phyloP scores from a whole-genome alignment of 805 yeast species.

The Monosporozyma aquatica region DNA sequence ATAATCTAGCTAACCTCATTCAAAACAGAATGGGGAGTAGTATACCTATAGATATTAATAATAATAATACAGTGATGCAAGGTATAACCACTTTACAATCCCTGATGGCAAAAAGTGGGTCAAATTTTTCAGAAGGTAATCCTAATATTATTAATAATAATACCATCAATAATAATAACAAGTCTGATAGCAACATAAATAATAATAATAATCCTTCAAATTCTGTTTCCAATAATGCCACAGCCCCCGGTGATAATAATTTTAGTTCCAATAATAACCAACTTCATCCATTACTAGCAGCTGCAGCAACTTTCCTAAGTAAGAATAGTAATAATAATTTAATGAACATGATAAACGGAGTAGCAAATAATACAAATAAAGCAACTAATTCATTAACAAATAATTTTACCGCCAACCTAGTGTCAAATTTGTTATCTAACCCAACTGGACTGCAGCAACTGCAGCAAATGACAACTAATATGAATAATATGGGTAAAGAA shows the following conservation, averaged over 20 bases:
- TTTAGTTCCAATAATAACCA: background rate
- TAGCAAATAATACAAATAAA: background rate
- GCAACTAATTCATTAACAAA: background rate
- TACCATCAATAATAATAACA: background rate
- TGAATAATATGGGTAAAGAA: background rate
- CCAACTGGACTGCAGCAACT: background rate
- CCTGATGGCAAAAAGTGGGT: background rate
- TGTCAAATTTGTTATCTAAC: conserved; percentile 1
- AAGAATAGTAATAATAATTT: conserved; percentile 1
- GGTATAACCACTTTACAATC: background rate
- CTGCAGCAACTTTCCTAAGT: background rate
- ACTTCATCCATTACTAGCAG: conserved; percentile 1
- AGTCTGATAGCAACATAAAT: background rate
- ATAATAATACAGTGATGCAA: background rate
- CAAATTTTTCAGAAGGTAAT: background rate
- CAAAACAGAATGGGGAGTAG: background rate
- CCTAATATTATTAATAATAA: background rate
- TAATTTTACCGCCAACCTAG: conserved; percentile 2
- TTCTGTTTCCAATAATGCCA: too few species aligned
- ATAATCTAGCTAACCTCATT: background rate
- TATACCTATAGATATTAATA: background rate
- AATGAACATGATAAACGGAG: background rate
- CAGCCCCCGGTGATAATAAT: background rate
- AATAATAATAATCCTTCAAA: too few species aligned
- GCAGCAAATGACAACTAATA: background rate